Evolutionary conservation across 1,284 basidiomycete genomes (phyloP), one percentile per base, ranked within the genome.

Genomic region (Leccinum angustisporum): DNA sequence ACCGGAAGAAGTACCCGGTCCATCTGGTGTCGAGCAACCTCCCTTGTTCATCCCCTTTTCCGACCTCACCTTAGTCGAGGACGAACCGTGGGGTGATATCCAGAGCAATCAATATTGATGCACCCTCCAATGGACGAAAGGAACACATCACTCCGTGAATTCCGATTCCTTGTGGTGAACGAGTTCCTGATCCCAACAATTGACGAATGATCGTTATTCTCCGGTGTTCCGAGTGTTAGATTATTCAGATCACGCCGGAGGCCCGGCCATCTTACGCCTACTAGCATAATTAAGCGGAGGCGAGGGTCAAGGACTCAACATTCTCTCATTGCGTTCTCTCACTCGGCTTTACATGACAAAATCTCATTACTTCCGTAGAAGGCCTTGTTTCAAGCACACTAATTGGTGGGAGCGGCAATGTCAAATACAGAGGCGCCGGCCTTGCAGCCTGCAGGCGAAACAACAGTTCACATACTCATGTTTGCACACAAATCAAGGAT

Each of bases 121-220:
- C 38, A 10, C 16, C 54, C 30, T 11, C 43, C 43, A 11, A 21
- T 30, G 55, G 40, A 56, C 3, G 18, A 6, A 46, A 14, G 55
- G 40, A 56, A 18, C 30, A 14, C 40, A n/a, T 5, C 55, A 21
- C 16, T 11, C 33, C 53, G 18, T 36, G 53, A 54, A 25, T 38
- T 36, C 34, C 14, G 36, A 25, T 54, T 54, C 54, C 31, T 54
- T 34, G 18, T 54, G 31, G 13, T 18, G 13, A 18, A 38, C 31
- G 54, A 25, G 33, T 54, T 54, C 53, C 53, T 54, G 53, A 33
- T 21, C 36, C 18, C 53, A 53, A 53, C 51, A 53, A n/a, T n/a
- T n/a, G 27, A 53, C 16, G 10, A 11, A 30, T n/a, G 30, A 21
- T 55, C 34, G 14, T 9, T 25, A 38, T 55, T 21, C 54, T 38